Evolutionary conservation across 805 yeast genomes (phyloP).

Genomic region (Candida andamanensis): DNA sequence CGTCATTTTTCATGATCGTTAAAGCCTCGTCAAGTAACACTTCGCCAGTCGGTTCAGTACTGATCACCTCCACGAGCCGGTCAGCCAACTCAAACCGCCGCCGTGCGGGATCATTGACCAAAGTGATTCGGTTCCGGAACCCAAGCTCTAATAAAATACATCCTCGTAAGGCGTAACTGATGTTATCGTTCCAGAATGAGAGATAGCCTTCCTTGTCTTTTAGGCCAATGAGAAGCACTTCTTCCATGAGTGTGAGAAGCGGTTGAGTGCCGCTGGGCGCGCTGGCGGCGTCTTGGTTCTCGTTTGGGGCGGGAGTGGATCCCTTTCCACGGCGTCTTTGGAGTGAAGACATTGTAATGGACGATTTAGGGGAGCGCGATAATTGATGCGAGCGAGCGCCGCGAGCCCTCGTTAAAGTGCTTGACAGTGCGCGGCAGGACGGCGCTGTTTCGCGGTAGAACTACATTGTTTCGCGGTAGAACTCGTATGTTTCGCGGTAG

Average conservation of each 20-base stretch:
- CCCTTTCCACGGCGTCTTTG: conserved; percentile 72
- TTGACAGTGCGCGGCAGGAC: neutral
- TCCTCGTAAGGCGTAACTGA: conserved; percentile 93
- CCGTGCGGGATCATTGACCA: conserved; percentile 89
- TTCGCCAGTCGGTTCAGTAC: conserved; percentile 87
- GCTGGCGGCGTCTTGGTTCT: conserved; percentile 60
- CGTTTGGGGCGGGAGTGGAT: no score
- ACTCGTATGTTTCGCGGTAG: no score
- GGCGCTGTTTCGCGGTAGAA: neutral
- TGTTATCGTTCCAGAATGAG: conserved; percentile 97
- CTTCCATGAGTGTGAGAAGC: conserved; percentile 89
- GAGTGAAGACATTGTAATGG: conserved; percentile 37
- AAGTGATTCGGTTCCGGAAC: conserved; percentile 79
- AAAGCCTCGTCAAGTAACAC: conserved; percentile 90
- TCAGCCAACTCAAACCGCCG: conserved; percentile 85
- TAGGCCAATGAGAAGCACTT: conserved; percentile 85
- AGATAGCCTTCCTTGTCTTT: conserved; percentile 95
- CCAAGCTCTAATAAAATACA: conserved; percentile 90
- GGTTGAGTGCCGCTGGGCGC: conserved; percentile 48
- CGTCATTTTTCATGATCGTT: conserved; percentile 82
- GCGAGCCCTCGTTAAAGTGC: neutral
- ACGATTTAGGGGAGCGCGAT: neutral
- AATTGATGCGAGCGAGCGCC: neutral
- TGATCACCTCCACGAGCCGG: conserved; percentile 80
- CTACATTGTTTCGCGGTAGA: neutral